These are phyloP conservation scores for Xanthoconium separans DNA, from an alignment of 1,284 basidiomycete genomes.

Conservation along the genomic window DNA sequence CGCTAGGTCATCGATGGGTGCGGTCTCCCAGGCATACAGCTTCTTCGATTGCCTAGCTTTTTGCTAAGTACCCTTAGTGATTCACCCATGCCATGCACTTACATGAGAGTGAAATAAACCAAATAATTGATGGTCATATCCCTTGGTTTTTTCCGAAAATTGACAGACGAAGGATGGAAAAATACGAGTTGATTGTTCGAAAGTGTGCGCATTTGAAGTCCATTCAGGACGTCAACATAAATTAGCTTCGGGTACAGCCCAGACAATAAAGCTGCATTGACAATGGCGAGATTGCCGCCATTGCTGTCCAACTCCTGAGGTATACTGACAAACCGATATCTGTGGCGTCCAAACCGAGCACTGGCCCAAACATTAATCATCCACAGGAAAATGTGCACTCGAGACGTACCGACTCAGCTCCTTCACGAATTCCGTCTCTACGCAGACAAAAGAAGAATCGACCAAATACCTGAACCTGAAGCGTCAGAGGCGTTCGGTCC, in stretches of 20 bases:
- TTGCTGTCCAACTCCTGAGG: conserved; percentile 76
- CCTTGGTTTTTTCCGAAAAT: conserved; percentile 66
- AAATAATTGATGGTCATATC: conserved; percentile 80
- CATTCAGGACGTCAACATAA: conserved; percentile 56
- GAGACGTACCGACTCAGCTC: conserved; percentile 66
- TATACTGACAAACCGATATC: conserved; percentile 74
- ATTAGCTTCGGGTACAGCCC: conserved; percentile 95
- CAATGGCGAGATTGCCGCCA: conserved; percentile 58
- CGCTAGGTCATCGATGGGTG: conserved; percentile 84
- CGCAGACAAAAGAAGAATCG: conserved; percentile 84
- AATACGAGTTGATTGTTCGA: conserved; percentile 81
- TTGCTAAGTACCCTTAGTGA: conserved; percentile 8
- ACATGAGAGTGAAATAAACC: conserved; percentile 90
- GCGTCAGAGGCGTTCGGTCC: conserved; percentile 6
- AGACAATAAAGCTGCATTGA: conserved; percentile 84
- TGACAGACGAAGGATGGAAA: conserved; percentile 94
- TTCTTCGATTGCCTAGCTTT: conserved; percentile 81
- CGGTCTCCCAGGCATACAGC: conserved; percentile 97
- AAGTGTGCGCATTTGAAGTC: conserved; percentile 75
- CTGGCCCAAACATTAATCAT: conserved; percentile 37
- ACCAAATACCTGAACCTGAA: conserved; percentile 63
- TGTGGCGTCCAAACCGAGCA: conserved; percentile 72
- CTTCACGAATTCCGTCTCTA: conserved; percentile 62
- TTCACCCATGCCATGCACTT: conserved; percentile 24
- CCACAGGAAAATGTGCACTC: neutral